These are phyloP conservation scores for Fraxinus velutina DNA, from an alignment of 305 asterid species.

Conservation along the genomic window DNA sequence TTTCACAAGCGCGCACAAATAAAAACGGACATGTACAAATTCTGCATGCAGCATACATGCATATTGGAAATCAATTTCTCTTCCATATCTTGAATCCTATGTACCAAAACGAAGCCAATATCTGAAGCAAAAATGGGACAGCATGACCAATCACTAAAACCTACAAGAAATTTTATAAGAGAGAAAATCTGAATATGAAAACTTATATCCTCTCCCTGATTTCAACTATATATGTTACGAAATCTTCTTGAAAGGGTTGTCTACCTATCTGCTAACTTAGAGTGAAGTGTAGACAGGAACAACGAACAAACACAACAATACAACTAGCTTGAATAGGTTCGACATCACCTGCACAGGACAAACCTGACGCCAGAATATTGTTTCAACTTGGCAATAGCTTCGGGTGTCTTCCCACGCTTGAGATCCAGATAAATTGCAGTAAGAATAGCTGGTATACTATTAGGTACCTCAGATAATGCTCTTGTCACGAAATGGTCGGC, in stretches of 20 bases:
- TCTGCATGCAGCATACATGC: neutral
- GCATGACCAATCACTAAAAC: slow-evolving; percentile 27
- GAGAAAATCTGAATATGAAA: slow-evolving; percentile 11
- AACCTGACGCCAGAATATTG: slow-evolving; percentile 30
- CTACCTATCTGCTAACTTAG: slow-evolving; percentile 34
- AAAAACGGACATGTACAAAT: neutral
- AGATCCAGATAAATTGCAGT: slow-evolving; percentile 46
- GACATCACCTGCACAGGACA: slow-evolving; percentile 28
- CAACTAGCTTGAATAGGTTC: slow-evolving; percentile 21
- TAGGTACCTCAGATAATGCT: slow-evolving; percentile 29
- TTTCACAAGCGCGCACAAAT: neutral
- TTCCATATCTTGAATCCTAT: neutral
- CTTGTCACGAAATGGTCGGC: slow-evolving; percentile 28
- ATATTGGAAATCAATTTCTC: neutral
- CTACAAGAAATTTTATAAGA: slow-evolving; percentile 11
- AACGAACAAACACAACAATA: slow-evolving; percentile 6
- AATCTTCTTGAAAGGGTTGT: slow-evolving; percentile 38
- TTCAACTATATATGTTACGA: slow-evolving; percentile 51
- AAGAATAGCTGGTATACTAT: slow-evolving; percentile 34
- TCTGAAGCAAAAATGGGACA: slow-evolving; percentile 5
- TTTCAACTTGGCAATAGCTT: slow-evolving; percentile 42
- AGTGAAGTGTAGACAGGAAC: slow-evolving; percentile 20
- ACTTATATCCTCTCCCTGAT: slow-evolving; percentile 47
- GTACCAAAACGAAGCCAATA: neutral
- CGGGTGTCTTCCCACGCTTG: slow-evolving; percentile 33